These are phyloP conservation scores for Escovopsis sp. DNA, from an alignment of 2,329 filamentous ascomycete genomes.

Conservation along the genomic window DNA sequence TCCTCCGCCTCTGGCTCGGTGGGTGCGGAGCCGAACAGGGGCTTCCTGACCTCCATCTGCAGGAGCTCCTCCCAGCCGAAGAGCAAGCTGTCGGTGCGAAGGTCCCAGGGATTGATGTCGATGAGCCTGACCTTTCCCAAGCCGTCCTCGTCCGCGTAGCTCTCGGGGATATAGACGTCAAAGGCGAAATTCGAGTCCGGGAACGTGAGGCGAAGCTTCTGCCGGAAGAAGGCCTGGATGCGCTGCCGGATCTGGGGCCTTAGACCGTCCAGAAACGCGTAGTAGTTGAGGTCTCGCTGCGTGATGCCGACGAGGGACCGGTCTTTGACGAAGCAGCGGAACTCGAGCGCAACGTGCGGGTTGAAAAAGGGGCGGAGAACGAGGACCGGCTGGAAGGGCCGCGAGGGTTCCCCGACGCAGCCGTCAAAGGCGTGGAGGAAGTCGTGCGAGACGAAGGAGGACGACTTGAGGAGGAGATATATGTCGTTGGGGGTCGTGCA, in stretches of 20 bases:
- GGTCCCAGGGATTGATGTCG: conserved; percentile 91
- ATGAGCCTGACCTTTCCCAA: conserved; percentile 70
- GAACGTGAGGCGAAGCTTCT: conserved; percentile 60
- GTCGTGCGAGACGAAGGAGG: conserved; percentile 88
- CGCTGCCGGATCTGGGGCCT: conserved; percentile 49
- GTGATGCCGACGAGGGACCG: conserved; percentile 66
- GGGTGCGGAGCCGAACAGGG: conserved; percentile 33
- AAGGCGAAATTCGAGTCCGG: conserved; percentile 75
- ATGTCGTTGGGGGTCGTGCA: conserved; percentile 81
- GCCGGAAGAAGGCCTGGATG: conserved; percentile 63
- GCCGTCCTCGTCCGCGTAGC: conserved; percentile 35
- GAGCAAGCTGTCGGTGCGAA: conserved; percentile 71
- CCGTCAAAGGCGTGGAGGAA: conserved; percentile 86
- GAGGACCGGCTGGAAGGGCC: conserved; percentile 56
- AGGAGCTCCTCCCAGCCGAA: conserved; percentile 86
- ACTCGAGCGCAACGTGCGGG: conserved; percentile 82
- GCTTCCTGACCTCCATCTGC: conserved; percentile 46
- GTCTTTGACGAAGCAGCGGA: conserved; percentile 85
- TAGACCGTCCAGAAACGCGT: conserved; percentile 58
- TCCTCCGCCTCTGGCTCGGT: conserved; percentile 16
- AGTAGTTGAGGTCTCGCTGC: conserved; percentile 83
- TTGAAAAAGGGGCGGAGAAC: conserved; percentile 79
- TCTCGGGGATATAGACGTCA: conserved; percentile 78
- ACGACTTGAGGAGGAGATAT: conserved; percentile 86
- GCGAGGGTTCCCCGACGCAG: conserved; percentile 24